Evolutionary conservation across 805 yeast species (phyloP), one percentile per base, ranked within the genome.

Genomic region (Lipomyces anomalus): DNA sequence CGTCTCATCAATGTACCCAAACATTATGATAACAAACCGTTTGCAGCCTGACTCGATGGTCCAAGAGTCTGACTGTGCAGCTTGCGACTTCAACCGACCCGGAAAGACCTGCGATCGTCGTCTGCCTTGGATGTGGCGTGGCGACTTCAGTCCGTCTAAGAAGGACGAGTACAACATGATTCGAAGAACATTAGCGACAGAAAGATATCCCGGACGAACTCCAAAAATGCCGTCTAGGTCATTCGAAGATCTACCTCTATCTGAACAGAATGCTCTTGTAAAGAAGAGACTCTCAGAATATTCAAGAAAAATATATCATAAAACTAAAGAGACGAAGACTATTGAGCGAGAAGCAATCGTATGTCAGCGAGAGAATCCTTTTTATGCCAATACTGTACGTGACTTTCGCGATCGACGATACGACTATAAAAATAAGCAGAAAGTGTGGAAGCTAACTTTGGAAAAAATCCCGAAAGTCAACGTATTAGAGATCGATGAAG

Each of bases 1-100:
- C 70, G 99, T 92, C 41, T 97, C 99, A 0, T 92, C 98, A 1
- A 92, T 92, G 99, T 92, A 92, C 61, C 99, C 99, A 4, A 92
- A 92, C 61, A 92, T 92, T 62, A 92, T 92, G 97, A 87, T 95
- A 4, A 84, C 97, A 0, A 92, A 92, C 66, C 78, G 99, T 61
- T 71, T 92, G 43, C 99, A 92, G 63, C 99, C 99, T 0, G 99
- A 92, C 66, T 89, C 97, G 3, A 90, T 92, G 87, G 89, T 92
- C 55, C 70, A 82, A 0, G 97, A 90, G 60, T 85, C 85, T 57
- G 95, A 88, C 59, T 94, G 98, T 67, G 97, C 98, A 0, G 80
- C 94, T 35, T 94, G 99, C 69, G 98, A 92, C 58, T 94, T 88
- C 67, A 92, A 92, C 62, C 71, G 95, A 46, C 97, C 97, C 0